Evolutionary conservation across 164 flowering plant genomes (phyloP).

Genomic region (Stephania cephalantha): DNA sequence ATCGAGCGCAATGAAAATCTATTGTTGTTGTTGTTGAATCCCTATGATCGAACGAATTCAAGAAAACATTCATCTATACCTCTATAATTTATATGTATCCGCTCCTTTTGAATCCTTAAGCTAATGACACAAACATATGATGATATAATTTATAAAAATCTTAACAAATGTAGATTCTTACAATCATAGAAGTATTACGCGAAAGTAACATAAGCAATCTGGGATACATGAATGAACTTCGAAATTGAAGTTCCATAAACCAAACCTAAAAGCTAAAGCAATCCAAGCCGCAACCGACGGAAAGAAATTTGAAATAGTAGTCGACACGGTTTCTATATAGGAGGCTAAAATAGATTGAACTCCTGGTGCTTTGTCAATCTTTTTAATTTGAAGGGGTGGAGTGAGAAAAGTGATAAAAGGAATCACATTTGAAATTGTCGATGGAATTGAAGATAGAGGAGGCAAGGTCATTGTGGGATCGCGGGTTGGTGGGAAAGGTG

Average conservation of each 20-base stretch:
- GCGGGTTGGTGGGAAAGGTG: not conserved
- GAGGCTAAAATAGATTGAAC: not conserved
- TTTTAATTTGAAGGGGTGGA: not conserved
- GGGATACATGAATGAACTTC: not conserved
- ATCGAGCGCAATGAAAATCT: no score
- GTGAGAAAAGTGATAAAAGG: not conserved
- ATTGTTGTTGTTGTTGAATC: no score
- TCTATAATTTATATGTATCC: no score
- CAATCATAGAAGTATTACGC: not conserved
- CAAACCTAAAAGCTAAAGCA: not conserved
- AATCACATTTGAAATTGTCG: not conserved
- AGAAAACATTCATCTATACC: no score
- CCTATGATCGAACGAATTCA: no score
- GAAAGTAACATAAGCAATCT: no score
- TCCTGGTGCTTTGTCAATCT: not conserved
- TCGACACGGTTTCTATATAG: not conserved
- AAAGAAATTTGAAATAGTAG: not conserved
- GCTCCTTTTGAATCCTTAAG: no score
- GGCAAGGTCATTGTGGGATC: not conserved
- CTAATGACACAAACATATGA: not conserved
- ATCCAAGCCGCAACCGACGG: not conserved
- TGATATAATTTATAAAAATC: not conserved
- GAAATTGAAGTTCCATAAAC: not conserved
- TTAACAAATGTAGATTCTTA: not conserved
- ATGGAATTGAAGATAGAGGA: not conserved